Base-by-base conservation (phyloP, 495 filamentous ascomycete genomes). In the Aspergillus nanangensis region DNA sequence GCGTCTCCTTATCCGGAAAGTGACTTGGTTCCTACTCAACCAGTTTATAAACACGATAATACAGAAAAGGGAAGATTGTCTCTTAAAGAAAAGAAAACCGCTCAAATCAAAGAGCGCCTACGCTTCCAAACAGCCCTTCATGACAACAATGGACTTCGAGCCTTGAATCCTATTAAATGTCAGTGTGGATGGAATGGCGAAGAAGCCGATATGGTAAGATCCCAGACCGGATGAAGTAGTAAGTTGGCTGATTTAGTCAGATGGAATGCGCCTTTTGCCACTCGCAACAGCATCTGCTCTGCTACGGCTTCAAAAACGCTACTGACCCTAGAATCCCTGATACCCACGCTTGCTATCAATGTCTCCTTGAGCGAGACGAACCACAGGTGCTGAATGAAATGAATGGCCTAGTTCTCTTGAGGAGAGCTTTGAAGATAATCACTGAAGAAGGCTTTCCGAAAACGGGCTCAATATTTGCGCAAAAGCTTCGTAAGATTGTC, bases 271-370 rank as follows among this genome's bases (percentile, higher is more conserved):
- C 38, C 31, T 75, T 66, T 47, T 79, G 75, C 48, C 45, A 62
- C 25, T 72, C 60, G 14, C 70, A 57, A 52, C 76, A 79, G 46
- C 76, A 79, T 51, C 32, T 60, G 33, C 53, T 68, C 13, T 79
- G 75, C 55, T 79, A 78, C 47, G 76, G 76, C 11, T 75, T 47
- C 17, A 38, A 38, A 20, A 57, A 45, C 24, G 7, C 41, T 4
- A 38, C 55, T 25, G 63, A 67, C 41, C 45, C 51, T 14, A 58
- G 56, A 31, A 44, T 69, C 14, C 61, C 65, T 15, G 55, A 66
- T 11, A 44, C 62, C 20, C 72, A 79, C 49, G 57, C 62, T 35
- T 79, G 76, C 56, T 79, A 77, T 48, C 46, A 53, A 32, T 79
- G 76, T 50, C 50, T 79, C 3, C 58, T 78, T 11, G 55, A 63